Conservation (phyloP, 805 yeast genomes). For the Tetrapisispora pingtungensis region DNA sequence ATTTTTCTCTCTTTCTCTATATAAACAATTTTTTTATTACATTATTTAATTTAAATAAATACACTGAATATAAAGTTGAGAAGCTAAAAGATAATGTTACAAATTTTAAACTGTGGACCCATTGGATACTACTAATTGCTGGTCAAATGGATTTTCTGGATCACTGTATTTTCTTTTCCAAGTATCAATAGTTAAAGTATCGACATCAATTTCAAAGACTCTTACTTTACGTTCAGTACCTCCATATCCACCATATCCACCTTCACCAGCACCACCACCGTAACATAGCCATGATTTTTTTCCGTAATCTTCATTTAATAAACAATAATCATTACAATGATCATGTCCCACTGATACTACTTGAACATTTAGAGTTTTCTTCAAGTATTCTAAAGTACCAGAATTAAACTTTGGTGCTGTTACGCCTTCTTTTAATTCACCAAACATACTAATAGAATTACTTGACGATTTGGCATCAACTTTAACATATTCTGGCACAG, state of each 20-base stretch:
- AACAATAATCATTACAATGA: slow-evolving; percentile 88
- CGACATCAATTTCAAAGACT: slow-evolving; percentile 53
- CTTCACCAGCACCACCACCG: slow-evolving; percentile 92
- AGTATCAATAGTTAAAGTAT: slow-evolving; percentile 35
- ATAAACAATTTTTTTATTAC: neutral
- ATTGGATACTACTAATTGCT: neutral
- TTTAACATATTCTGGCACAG: slow-evolving; percentile 73
- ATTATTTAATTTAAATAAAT: neutral
- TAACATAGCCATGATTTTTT: slow-evolving; percentile 72
- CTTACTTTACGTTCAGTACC: slow-evolving; percentile 77
- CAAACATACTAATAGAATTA: slow-evolving; percentile 37
- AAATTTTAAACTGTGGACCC: neutral
- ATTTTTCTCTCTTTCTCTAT: neutral
- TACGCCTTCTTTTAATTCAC: slow-evolving; percentile 58
- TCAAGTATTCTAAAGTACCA: slow-evolving; percentile 50
- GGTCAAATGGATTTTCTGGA: slow-evolving; percentile 39
- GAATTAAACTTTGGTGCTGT: slow-evolving; percentile 70
- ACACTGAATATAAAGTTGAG: neutral
- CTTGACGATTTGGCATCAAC: slow-evolving; percentile 19
- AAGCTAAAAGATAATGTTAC: neutral
- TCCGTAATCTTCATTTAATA: slow-evolving; percentile 38
- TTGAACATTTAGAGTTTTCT: slow-evolving; percentile 51
- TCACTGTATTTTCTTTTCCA: slow-evolving; percentile 67
- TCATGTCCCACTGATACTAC: slow-evolving; percentile 87
- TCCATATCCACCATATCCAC: slow-evolving; percentile 92